Evolutionary conservation across 1,284 basidiomycete species (phyloP).

Genomic region (Heterobasidion annosum): DNA sequence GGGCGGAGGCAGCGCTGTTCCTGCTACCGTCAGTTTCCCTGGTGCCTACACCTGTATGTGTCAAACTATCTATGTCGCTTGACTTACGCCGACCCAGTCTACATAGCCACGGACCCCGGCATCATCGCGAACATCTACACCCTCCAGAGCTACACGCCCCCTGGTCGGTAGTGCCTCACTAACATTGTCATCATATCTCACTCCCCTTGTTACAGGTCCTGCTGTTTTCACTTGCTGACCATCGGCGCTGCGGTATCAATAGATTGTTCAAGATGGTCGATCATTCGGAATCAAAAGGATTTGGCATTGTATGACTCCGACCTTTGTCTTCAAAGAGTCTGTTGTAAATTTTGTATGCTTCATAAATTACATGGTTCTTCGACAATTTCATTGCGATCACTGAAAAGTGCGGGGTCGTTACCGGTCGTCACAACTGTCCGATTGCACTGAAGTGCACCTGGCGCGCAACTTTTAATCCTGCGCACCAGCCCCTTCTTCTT

Average conservation of each 20-base stretch:
- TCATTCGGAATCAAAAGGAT: too few species aligned
- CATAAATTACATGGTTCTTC: too few species aligned
- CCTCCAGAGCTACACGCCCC: slow-evolving; percentile 14
- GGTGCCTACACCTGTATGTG: slow-evolving; percentile 10
- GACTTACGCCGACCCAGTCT: slow-evolving; percentile 11
- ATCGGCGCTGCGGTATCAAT: background rate
- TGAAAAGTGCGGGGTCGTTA: too few species aligned
- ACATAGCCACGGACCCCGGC: slow-evolving; percentile 21
- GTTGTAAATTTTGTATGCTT: too few species aligned
- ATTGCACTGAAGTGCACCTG: too few species aligned
- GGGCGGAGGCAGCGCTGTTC: slow-evolving; percentile 22
- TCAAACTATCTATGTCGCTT: slow-evolving; percentile 3
- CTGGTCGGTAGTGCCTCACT: slow-evolving; percentile 10
- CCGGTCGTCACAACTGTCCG: too few species aligned
- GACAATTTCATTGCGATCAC: too few species aligned
- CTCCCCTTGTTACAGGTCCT: slow-evolving; percentile 7
- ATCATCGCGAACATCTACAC: slow-evolving; percentile 18
- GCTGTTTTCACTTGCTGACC: slow-evolving; percentile 13
- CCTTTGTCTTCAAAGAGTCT: too few species aligned
- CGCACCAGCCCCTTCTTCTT: too few species aligned
- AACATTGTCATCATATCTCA: background rate
- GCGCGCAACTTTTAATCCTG: too few species aligned
- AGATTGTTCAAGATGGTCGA: background rate
- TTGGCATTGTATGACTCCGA: too few species aligned
- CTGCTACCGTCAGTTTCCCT: slow-evolving; percentile 25